Conservation (phyloP, 257 asterid genomes). For the Solanum pinnatisectum region DNA sequence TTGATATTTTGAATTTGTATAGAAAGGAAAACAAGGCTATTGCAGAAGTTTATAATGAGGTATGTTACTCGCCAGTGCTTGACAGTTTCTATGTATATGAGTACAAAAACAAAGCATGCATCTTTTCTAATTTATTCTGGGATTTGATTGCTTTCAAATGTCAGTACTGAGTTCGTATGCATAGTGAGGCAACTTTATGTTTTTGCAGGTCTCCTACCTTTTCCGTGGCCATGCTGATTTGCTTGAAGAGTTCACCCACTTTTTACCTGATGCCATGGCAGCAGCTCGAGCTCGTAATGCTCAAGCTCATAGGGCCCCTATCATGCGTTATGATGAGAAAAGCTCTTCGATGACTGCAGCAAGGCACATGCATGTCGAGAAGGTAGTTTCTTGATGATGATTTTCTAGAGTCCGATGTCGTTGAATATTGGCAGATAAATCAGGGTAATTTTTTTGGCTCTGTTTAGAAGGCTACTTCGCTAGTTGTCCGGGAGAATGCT, state of each 20-base stretch:
- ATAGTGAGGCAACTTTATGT: not conserved
- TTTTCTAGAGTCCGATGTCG: not conserved
- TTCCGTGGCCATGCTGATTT: constrained; percentile 75
- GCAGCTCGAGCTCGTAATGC: constrained; percentile 32
- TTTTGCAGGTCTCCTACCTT: constrained; percentile 76
- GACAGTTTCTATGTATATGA: not conserved
- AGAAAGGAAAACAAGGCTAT: constrained; percentile 61
- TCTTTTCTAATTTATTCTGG: not conserved
- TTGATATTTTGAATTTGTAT: constrained; percentile 81
- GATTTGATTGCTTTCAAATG: not conserved
- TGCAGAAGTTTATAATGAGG: constrained; percentile 81
- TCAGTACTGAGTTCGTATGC: not conserved
- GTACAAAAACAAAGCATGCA: not conserved
- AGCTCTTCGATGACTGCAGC: constrained; percentile 38
- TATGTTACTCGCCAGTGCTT: constrained; percentile 12
- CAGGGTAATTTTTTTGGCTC: constrained; percentile 8
- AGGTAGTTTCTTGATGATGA: constrained; percentile 39
- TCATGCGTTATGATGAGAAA: constrained; percentile 41
- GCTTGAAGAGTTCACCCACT: constrained; percentile 88
- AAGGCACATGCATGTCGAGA: constrained; percentile 39
- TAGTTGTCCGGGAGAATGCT: constrained; percentile 30
- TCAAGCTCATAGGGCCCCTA: constrained; percentile 40
- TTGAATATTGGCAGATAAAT: constrained; percentile 6
- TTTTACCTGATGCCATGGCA: constrained; percentile 72
- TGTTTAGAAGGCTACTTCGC: constrained; percentile 46